These are phyloP conservation scores for Sapria himalayana DNA, from an alignment of 345 rosid genomes.

Conservation along the genomic window DNA sequence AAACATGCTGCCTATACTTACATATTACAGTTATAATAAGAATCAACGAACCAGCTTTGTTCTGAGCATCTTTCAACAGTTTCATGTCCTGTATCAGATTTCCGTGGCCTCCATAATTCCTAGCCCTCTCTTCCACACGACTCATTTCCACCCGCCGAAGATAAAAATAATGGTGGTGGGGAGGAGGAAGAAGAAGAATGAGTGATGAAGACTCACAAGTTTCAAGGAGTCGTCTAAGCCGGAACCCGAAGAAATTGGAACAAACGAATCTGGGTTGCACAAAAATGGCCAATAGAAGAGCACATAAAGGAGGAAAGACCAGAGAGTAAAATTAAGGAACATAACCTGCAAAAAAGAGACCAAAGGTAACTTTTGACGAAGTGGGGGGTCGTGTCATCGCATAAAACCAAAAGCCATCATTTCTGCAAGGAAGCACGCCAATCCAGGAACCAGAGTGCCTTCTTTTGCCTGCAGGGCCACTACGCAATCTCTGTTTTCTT, in stretches of 20 bases:
- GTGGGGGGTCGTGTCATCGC: conserved; percentile 23
- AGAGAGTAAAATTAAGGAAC: conserved; percentile 39
- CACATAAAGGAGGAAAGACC: too few species aligned
- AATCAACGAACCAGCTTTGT: conserved; percentile 52
- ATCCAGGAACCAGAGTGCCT: conserved; percentile 17
- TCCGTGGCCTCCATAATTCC: conserved; percentile 16
- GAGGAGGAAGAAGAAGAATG: background rate
- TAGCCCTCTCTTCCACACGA: conserved; percentile 47
- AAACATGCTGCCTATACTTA: too few species aligned
- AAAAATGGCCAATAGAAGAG: conserved; percentile 14
- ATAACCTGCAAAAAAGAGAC: conserved; percentile 26
- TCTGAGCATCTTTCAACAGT: conserved; percentile 67
- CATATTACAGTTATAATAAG: background rate
- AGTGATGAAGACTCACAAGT: too few species aligned
- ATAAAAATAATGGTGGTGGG: too few species aligned
- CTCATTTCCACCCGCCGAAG: conserved; percentile 21
- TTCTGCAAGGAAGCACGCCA: conserved; percentile 35
- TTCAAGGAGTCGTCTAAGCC: too few species aligned
- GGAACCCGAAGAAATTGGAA: too few species aligned
- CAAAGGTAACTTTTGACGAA: conserved; percentile 11
- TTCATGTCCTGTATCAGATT: conserved; percentile 76
- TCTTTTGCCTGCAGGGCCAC: background rate
- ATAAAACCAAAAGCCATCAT: conserved; percentile 16
- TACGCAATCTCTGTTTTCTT: conserved; percentile 7
- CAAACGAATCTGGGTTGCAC: conserved; percentile 13